phyloP scores from a whole-genome alignment of 768 basidiomycete species.

The Dioszegia hungarica region DNA sequence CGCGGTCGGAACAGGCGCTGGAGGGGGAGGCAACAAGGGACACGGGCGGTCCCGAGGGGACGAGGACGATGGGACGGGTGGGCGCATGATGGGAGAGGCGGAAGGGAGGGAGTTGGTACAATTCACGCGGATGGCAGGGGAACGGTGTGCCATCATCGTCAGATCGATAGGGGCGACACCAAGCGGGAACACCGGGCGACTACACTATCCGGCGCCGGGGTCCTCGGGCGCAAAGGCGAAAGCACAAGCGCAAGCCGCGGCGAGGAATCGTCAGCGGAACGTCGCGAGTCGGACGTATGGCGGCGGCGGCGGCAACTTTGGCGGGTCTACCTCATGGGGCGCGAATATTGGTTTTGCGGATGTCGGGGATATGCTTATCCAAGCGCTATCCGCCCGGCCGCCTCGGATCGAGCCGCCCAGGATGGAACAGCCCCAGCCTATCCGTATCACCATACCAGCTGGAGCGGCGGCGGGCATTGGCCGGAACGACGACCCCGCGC shows the following conservation, averaged over 20 bases:
- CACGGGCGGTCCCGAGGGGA: neutral
- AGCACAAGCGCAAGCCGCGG: too few species aligned
- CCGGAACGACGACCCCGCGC: too few species aligned
- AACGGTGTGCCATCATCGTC: neutral
- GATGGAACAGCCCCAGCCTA: neutral
- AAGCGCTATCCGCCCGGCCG: conserved; percentile 30
- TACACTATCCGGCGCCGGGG: too few species aligned
- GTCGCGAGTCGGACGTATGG: too few species aligned
- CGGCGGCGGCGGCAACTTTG: too few species aligned
- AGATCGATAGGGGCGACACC: neutral
- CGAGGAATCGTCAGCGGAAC: too few species aligned
- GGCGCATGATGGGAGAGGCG: conserved; percentile 16
- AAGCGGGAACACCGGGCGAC: neutral
- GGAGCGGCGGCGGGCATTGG: neutral
- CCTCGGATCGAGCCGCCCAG: neutral
- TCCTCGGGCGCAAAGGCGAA: too few species aligned
- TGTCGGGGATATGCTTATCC: conserved; percentile 27
- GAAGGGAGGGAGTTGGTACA: conserved; percentile 33
- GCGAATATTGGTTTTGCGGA: conserved; percentile 10
- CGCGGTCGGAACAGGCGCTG: neutral
- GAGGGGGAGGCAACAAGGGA: neutral
- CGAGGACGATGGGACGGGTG: conserved; percentile 20
- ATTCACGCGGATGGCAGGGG: conserved; percentile 21
- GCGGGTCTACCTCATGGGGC: neutral
- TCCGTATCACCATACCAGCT: neutral